A percentile compares a stretch with the other conserved stretches of the same genome.
phyloP scores from a whole-genome alignment of 164 flowering plant species.

The Nymphaea thermarum region DNA sequence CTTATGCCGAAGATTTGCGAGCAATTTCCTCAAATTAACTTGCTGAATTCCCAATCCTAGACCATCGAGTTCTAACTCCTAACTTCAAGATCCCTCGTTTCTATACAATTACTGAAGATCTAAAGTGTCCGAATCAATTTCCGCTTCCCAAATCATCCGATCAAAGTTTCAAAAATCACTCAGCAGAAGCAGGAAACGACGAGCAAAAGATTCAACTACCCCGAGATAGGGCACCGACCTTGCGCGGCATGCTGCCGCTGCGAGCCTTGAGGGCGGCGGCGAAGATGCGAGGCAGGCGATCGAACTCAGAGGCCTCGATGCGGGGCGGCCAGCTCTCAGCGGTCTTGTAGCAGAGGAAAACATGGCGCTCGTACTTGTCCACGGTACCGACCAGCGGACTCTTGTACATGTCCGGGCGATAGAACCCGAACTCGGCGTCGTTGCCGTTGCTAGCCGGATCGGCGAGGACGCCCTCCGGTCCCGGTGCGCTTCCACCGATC shows the following conservation, averaged over 20 bases:
- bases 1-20: too few relatives aligned
- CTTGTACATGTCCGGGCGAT: constrained; percentile 62
- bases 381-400: constrained; percentile 45
- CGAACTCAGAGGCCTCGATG: constrained; percentile 44
- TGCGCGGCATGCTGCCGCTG: constrained; percentile 33
- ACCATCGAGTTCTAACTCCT: background rate
- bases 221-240: constrained; percentile 22
- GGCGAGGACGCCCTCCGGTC: background rate
- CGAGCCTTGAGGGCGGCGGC: constrained; percentile 44
- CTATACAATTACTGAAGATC: too few relatives aligned
- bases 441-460: constrained; percentile 25
- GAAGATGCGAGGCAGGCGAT: constrained; percentile 53
- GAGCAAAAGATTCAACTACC: background rate
- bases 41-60: too few relatives aligned
- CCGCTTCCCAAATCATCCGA: background rate
- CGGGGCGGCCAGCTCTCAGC: constrained; percentile 56
- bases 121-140: background rate
- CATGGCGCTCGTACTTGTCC: constrained; percentile 62
- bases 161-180: background rate
- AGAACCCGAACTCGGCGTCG: constrained; percentile 52
- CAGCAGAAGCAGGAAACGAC: background rate
- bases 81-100: background rate
- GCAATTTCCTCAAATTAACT: too few relatives aligned
- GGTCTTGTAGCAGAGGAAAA: constrained; percentile 67
- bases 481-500: background rate